Percentiles rank a stretch among this genome's conserved stretches.
Conservation (phyloP, 139 green algal genomes). For the Coelastrella sp. region DNA sequence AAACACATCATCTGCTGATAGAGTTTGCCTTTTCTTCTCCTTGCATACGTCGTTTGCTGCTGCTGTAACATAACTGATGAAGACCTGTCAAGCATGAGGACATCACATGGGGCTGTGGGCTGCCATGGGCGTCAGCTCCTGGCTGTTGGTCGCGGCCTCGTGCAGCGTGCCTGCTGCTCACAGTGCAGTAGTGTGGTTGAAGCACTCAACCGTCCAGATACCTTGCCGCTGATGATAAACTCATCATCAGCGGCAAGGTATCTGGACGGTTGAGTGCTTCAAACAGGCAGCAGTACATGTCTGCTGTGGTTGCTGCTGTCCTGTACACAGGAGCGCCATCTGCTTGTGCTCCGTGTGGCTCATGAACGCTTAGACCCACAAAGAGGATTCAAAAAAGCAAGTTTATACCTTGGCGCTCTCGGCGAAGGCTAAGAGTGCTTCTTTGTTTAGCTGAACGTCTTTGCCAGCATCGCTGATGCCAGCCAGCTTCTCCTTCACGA, state of each 20-base stretch:
- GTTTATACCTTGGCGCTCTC: slow-evolving; percentile 81
- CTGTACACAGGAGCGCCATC: not conserved
- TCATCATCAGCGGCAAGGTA: too few species aligned
- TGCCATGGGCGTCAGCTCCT: not conserved
- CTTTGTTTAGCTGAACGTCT: slow-evolving; percentile 76
- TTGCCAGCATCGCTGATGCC: slow-evolving; percentile 60
- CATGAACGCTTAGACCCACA: not conserved
- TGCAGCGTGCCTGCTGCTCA: not conserved
- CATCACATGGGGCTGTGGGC: not conserved
- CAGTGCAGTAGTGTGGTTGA: too few species aligned
- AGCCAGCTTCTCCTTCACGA: slow-evolving; percentile 84
- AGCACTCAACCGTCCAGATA: too few species aligned
- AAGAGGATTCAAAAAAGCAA: not conserved
- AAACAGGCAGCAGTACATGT: too few species aligned
- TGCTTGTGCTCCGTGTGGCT: not conserved
- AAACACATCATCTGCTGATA: slow-evolving; percentile 87
- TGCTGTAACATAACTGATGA: slow-evolving; percentile 90
- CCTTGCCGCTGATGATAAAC: too few species aligned
- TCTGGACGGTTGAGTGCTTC: too few species aligned
- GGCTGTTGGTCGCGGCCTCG: not conserved
- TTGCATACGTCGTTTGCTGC: slow-evolving; percentile 90
- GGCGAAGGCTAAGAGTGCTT: slow-evolving; percentile 84
- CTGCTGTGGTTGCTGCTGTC: too few species aligned
- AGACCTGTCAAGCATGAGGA: slow-evolving; percentile 57
- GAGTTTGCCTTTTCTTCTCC: slow-evolving; percentile 85